Base-by-base conservation (phyloP, 169 alveolate genomes). In the Plasmodium gonderi region DNA sequence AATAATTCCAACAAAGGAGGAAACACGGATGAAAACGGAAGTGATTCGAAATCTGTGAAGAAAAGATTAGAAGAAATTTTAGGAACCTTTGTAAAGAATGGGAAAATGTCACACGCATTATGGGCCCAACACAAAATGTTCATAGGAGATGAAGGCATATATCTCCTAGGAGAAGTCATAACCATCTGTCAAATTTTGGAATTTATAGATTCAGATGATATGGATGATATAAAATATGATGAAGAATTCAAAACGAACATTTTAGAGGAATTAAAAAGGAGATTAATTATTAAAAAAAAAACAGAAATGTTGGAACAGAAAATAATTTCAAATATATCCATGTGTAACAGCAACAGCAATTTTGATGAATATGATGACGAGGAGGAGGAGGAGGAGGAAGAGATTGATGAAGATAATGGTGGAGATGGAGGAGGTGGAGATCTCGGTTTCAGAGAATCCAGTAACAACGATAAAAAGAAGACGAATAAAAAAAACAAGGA, bases 121-220 rank as follows among this genome's bases (percentile, higher is more conserved):
- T 83, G 92, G 92, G 79, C 54, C 38, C 67, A 69, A 40, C 81
- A 83, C 44, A 83, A 83, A 72, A 83, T 83, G 79, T 83, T 83
- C 65, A 83, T 83, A 83, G 92, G 92, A 17, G 92, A 83, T 60
- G 92, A 83, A 74, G 92, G 92, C 9, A 69, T 83, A 44, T 83
- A 72, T 83, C 49, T 83, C 31, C 44, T 83, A 69, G 92, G 92
- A 12, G 92, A 83, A 72, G 64, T 83, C 8, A 40, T 83, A 83
- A 83, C 92, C 29, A 83, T 83, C 11, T 83, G 92, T 36, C 92
- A 83, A 47, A 83, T 83, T 49, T 79, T 83, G 36, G 72, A 83
- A 40, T 83, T 68, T 36, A 17, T 83, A 42, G 92, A 83, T 49
- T 74, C 92, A 45, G 92, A 83, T 9, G 92, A 83, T 60, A 38